Percentiles rank a stretch among this genome's conserved stretches.
phyloP scores from a whole-genome alignment of 2,329 filamentous ascomycete species.

The Nemania diffusa region DNA sequence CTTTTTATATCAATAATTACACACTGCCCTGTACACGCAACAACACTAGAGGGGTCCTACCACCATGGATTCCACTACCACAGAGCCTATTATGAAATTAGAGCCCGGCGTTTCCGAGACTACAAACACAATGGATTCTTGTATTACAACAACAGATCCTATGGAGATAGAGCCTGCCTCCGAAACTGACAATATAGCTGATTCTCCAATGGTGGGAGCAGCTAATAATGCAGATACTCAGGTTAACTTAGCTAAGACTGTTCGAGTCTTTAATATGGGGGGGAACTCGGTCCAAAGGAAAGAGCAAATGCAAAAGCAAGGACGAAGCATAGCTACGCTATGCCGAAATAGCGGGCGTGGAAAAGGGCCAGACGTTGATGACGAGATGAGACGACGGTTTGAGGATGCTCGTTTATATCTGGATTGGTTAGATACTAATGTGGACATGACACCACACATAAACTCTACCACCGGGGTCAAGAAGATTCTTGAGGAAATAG shows the following conservation, averaged over 20 bases:
- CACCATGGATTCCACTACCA: too few species aligned
- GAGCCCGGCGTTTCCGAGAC: background rate
- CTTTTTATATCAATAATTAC: too few species aligned
- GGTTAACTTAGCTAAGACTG: background rate
- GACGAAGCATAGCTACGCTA: slow-evolving; percentile 16
- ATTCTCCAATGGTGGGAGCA: background rate
- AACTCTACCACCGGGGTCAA: slow-evolving; percentile 14
- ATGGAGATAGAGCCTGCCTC: background rate
- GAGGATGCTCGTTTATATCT: slow-evolving; percentile 34
- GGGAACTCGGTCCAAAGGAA: background rate
- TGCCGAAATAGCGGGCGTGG: slow-evolving; percentile 14
- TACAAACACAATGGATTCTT: slow-evolving; percentile 8
- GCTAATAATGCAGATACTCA: background rate
- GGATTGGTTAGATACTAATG: slow-evolving; percentile 39
- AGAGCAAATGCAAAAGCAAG: slow-evolving; percentile 25
- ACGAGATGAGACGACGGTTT: slow-evolving; percentile 25
- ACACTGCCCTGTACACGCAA: too few species aligned
- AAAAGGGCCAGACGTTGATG: slow-evolving; percentile 9
- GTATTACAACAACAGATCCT: background rate
- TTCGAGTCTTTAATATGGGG: slow-evolving; percentile 32
- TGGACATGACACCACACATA: slow-evolving; percentile 40
- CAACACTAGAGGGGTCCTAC: too few species aligned
- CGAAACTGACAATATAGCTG: background rate
- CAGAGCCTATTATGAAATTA: too few species aligned
- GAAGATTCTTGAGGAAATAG: slow-evolving; percentile 3